These are phyloP conservation scores for Scutellaria barbata DNA, from an alignment of 257 asterid species.

Conservation along the genomic window DNA sequence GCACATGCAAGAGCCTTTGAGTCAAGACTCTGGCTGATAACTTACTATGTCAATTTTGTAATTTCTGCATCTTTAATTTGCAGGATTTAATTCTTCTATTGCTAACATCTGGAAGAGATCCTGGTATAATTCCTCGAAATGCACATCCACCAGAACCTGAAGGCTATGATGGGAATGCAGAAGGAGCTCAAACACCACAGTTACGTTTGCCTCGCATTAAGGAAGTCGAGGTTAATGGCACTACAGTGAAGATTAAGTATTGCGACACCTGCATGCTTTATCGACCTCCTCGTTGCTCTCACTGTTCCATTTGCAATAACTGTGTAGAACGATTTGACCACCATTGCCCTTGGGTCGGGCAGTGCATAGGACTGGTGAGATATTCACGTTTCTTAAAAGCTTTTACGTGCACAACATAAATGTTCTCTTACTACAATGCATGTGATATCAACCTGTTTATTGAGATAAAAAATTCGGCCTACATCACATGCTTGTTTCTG, in stretches of 20 bases:
- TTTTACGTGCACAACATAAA: neutral
- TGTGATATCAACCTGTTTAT: neutral
- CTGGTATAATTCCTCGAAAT: slow-evolving; percentile 93
- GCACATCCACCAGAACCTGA: slow-evolving; percentile 98
- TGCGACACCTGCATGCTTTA: slow-evolving; percentile 99
- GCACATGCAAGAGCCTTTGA: slow-evolving; percentile 5
- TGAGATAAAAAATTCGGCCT: neutral
- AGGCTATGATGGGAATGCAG: slow-evolving; percentile 73
- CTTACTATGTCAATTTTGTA: neutral
- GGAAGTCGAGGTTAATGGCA: slow-evolving; percentile 90
- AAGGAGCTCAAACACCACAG: slow-evolving; percentile 94
- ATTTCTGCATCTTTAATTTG: slow-evolving; percentile 26
- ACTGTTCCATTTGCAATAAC: slow-evolving; percentile 96
- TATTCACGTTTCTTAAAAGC: neutral
- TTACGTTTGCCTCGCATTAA: slow-evolving; percentile 85
- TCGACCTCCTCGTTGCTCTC: slow-evolving; percentile 98
- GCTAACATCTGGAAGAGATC: slow-evolving; percentile 97
- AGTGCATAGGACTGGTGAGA: slow-evolving; percentile 94
- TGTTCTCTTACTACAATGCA: neutral
- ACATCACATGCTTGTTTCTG: neutral
- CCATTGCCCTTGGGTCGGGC: slow-evolving; percentile 99
- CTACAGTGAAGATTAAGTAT: slow-evolving; percentile 81
- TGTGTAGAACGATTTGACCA: slow-evolving; percentile 96
- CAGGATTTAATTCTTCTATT: slow-evolving; percentile 91
- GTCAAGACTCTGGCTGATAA: neutral